These are phyloP conservation scores for Ganoderma resinaceum DNA, from an alignment of 1,284 basidiomycete species.

Conservation along the genomic window DNA sequence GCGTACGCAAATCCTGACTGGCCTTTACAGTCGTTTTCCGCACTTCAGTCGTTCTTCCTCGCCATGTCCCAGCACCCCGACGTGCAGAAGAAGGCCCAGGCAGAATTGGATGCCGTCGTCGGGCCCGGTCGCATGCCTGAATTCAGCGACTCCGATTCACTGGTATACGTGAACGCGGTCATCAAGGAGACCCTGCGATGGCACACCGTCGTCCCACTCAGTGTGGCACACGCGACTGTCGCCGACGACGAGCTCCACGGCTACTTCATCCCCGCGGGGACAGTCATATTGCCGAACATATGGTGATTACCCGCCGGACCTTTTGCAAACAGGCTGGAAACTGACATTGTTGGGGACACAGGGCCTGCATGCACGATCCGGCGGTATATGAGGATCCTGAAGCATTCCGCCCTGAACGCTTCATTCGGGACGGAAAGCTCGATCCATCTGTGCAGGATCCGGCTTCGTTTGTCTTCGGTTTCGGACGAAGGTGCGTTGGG, in stretches of 20 bases:
- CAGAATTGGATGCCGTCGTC: constrained; percentile 37
- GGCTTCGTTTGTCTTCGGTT: constrained; percentile 10
- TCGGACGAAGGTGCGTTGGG: constrained; percentile 9
- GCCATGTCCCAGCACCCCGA: constrained; percentile 32
- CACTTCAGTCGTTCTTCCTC: constrained; percentile 27
- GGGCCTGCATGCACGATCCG: constrained; percentile 12
- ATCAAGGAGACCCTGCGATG: constrained; percentile 23
- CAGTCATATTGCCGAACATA: constrained; percentile 28
- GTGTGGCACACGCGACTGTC: constrained; percentile 9
- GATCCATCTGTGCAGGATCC: constrained; percentile 6
- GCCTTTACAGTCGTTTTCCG: constrained; percentile 32
- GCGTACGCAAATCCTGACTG: not conserved
- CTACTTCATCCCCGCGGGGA: constrained; percentile 31
- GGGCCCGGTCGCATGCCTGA: constrained; percentile 28
- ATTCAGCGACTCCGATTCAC: constrained; percentile 22
- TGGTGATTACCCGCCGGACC: constrained; percentile 24
- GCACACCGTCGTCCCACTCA: constrained; percentile 13
- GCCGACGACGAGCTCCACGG: constrained; percentile 18
- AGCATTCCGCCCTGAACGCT: constrained; percentile 13
- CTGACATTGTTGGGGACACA: not conserved
- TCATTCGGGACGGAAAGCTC: constrained; percentile 6
- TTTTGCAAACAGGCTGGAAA: not conserved
- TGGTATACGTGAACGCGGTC: constrained; percentile 31
- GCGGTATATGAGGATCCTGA: constrained; percentile 5
- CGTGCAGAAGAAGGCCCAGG: constrained; percentile 34